Evolutionary conservation across 495 filamentous ascomycete species (phyloP).

Genomic region (Talaromyces adpressus): DNA sequence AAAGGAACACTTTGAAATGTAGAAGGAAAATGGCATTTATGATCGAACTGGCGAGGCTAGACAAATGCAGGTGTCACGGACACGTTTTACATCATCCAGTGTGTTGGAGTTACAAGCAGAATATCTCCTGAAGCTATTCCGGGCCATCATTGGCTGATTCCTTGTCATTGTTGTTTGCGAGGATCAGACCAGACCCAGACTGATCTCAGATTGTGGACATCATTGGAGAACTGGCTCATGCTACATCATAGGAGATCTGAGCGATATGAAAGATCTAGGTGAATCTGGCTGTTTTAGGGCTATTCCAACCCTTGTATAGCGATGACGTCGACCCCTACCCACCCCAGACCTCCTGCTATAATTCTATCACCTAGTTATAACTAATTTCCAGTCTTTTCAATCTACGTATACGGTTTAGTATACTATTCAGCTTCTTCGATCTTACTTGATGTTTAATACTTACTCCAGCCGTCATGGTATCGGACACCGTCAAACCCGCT

Average conservation of each 20-base stretch:
- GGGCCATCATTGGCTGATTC: background rate
- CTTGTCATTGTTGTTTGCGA: background rate
- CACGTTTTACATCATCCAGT: background rate
- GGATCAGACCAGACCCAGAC: background rate
- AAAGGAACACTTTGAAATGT: too few species aligned
- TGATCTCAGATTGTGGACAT: background rate
- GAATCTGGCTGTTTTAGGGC: background rate
- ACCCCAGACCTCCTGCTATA: background rate
- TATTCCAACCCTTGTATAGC: background rate
- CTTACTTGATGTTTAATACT: background rate
- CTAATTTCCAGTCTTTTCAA: background rate
- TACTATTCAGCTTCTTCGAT: background rate
- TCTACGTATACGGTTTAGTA: too few species aligned
- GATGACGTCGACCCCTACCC: background rate
- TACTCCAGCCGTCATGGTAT: background rate
- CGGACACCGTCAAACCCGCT: constrained; percentile 1
- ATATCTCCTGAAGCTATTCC: constrained; percentile 1
- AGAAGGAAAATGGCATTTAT: background rate
- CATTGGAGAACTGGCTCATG: background rate
- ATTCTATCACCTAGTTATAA: background rate
- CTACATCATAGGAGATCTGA: background rate
- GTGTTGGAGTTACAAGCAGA: background rate
- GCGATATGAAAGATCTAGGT: background rate
- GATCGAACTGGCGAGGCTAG: background rate
- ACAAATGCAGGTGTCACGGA: background rate